Base-by-base conservation (phyloP, 495 filamentous ascomycete genomes). In the Hypoxylon subgilvum region DNA sequence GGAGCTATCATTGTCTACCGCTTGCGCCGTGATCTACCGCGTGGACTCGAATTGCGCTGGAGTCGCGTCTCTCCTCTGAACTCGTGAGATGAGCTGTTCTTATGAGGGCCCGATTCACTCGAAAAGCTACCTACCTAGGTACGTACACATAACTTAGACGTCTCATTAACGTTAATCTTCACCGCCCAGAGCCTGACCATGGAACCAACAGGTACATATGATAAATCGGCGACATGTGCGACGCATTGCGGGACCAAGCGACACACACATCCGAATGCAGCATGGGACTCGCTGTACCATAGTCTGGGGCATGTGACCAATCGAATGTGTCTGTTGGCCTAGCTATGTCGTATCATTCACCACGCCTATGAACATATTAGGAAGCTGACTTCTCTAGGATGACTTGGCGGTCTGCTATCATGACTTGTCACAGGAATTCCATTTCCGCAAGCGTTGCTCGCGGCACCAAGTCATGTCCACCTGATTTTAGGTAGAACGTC, bases 321-420 rank as follows among this genome's bases (percentile, higher is more conserved):
- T 63, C 19, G 30, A 8, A 49, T 52, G 17, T 38, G 27, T 22
- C 22, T 30, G 40, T 57, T 57, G 45, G 8, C 6, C 27, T 23
- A 57, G 34, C 44, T 54, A 27, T 57, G 59, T 57, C 59, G 28
- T 28, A 56, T 52, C 39, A 34, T 38, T 52, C 52, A 52, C 35
- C 46, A 44, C 59, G 35, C 59, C 16, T 55, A 48, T 52, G 40
- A 46, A 63, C 59, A 45, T 7, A 42, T 63, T 57, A 57, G 59
- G 59, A 63, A 63, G 59, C 59, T 63, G 52, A 36, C 41, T 52
- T 48, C 35, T 31, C 18, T 47, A 41, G 40, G 46, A 56, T 63
- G 59, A 63, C 59, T 63, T 63, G 59, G 59, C 59, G 28, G 47
- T 30, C 31, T 51, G 57, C 52, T 52, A 63, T 57, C 47, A 34